A percentile compares a stretch with the other conserved stretches of the same genome.
phyloP scores from a whole-genome alignment of 768 basidiomycete genomes.

The Cystoderma amianthinum region DNA sequence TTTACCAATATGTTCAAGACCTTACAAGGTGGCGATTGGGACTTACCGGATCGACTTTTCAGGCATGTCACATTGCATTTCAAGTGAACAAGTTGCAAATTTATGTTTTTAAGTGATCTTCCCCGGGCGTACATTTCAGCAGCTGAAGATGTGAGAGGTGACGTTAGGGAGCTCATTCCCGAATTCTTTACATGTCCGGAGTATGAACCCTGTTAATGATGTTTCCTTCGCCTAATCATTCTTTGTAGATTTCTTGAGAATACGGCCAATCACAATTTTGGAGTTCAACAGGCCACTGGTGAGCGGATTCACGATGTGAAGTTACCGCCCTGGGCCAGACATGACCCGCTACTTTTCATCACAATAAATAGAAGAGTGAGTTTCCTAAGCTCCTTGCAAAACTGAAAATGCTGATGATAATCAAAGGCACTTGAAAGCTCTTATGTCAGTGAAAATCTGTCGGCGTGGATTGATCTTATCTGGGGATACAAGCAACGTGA shows the following conservation, averaged over 20 bases:
- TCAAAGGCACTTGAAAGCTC: slow-evolving; percentile 80
- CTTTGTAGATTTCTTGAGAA: slow-evolving; percentile 82
- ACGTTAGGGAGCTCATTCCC: slow-evolving; percentile 90
- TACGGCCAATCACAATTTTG: slow-evolving; percentile 71
- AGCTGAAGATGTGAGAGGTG: slow-evolving; percentile 78
- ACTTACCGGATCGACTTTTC: slow-evolving; percentile 84
- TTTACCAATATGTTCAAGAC: slow-evolving; percentile 96
- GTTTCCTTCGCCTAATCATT: background rate
- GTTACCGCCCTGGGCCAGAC: slow-evolving; percentile 84
- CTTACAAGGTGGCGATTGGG: slow-evolving; percentile 91
- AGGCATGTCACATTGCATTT: slow-evolving; percentile 29
- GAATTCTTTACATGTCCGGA: slow-evolving; percentile 85
- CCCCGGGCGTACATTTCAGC: slow-evolving; percentile 81
- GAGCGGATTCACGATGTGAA: slow-evolving; percentile 85
- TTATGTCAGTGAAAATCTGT: slow-evolving; percentile 76
- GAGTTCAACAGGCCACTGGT: slow-evolving; percentile 61
- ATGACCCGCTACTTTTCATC: slow-evolving; percentile 80
- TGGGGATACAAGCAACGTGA: slow-evolving; percentile 89
- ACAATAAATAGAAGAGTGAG: slow-evolving; percentile 66
- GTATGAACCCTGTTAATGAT: too few relatives aligned
- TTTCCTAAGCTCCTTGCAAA: slow-evolving; percentile 1
- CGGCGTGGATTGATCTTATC: slow-evolving; percentile 90
- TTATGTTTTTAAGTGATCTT: slow-evolving; percentile 47
- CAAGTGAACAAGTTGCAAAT: too few relatives aligned
- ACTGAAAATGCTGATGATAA: background rate